Conservation (phyloP, 2,329 filamentous ascomycete genomes). For the Colletotrichum gigasporum region DNA sequence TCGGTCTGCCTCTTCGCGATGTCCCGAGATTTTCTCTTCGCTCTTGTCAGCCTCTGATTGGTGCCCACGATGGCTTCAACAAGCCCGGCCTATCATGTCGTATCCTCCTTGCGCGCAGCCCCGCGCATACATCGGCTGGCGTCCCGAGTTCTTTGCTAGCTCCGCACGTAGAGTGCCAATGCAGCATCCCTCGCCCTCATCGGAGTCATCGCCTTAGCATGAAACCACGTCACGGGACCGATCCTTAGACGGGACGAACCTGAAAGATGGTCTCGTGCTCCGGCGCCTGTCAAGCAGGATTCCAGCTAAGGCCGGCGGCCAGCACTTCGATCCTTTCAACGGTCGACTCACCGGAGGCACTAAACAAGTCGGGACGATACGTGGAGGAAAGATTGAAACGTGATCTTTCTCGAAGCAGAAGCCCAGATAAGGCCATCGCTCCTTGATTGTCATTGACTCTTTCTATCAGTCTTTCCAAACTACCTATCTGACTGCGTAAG, state of each 20-base stretch:
- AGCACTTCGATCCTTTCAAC: not conserved
- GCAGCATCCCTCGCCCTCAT: no score
- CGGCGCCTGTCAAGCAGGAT: not conserved
- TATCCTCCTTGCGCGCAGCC: not conserved
- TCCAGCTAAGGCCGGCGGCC: no score
- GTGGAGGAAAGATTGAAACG: not conserved
- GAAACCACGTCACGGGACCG: constrained; percentile 2
- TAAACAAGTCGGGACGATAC: not conserved
- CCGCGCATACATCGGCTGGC: not conserved
- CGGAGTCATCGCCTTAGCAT: not conserved
- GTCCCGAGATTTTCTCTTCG: not conserved
- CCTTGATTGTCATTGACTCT: no score
- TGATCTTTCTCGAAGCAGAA: not conserved
- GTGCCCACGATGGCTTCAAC: constrained; percentile 7
- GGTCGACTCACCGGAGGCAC: not conserved
- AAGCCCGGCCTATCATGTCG: not conserved
- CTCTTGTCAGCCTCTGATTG: not conserved
- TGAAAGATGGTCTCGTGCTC: constrained; percentile 11
- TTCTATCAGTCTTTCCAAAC: not conserved
- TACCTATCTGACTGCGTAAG: no score
- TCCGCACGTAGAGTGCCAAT: no score
- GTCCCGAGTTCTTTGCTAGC: not conserved
- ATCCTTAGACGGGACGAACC: not conserved
- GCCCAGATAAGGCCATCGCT: not conserved
- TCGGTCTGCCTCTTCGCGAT: not conserved